phyloP scores from a whole-genome alignment of 768 basidiomycete species.

The Auricularia cornea region DNA sequence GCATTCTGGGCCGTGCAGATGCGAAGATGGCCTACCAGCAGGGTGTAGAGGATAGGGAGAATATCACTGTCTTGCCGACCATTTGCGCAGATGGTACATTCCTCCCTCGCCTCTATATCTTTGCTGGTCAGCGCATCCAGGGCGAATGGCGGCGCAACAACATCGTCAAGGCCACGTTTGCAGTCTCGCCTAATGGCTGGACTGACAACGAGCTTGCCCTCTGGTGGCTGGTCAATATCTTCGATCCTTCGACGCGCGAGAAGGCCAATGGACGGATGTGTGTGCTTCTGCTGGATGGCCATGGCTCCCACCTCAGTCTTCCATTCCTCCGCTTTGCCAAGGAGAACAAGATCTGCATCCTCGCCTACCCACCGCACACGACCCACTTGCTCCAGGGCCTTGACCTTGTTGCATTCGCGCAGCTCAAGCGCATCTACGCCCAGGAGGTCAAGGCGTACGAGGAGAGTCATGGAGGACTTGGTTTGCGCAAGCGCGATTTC shows the following conservation, averaged over 20 bases:
- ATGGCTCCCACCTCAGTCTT: slow-evolving; percentile 34
- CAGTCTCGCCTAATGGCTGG: no score
- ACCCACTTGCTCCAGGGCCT: slow-evolving; percentile 40
- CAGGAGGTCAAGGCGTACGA: no score
- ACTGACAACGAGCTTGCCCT: no score
- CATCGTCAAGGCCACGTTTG: no score
- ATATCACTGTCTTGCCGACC: slow-evolving; percentile 7
- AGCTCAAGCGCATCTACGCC: slow-evolving; percentile 19
- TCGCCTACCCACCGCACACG: slow-evolving; percentile 38
- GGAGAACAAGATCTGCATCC: slow-evolving; percentile 29
- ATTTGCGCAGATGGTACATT: slow-evolving; percentile 15
- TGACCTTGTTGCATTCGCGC: slow-evolving; percentile 30
- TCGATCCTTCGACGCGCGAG: slow-evolving; percentile 29
- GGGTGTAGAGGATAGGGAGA: slow-evolving; percentile 8
- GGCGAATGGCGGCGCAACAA: neutral
- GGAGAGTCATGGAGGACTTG: no score
- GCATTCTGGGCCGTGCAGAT: neutral
- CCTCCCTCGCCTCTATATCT: slow-evolving; percentile 10
- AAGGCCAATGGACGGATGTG: slow-evolving; percentile 23
- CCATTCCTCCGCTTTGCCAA: slow-evolving; percentile 32
- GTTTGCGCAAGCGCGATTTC: no score
- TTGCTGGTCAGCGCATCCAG: slow-evolving; percentile 6
- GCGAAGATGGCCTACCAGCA: neutral
- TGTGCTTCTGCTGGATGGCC: slow-evolving; percentile 38
- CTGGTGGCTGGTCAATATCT: no score